A percentile compares a stretch with the other conserved stretches of the same genome.
Conservation (phyloP, 805 yeast genomes). For the Pichia eremophila region DNA sequence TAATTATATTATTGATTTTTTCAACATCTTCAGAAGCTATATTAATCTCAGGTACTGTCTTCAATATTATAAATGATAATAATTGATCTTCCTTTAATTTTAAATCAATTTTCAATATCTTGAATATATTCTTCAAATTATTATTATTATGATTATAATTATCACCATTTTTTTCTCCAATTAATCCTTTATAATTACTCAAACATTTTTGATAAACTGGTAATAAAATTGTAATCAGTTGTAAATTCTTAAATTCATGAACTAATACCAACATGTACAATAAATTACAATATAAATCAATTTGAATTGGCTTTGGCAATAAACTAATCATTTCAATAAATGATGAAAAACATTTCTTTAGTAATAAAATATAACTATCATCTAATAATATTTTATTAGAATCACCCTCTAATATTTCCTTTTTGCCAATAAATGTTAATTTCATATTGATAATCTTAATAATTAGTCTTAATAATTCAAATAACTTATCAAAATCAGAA, state of each 20-base stretch:
- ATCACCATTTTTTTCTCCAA: conserved; percentile 1
- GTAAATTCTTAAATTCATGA: conserved; percentile 33
- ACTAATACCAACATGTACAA: conserved; percentile 53
- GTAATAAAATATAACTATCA: conserved; percentile 29
- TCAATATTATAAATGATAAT: conserved; percentile 36
- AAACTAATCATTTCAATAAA: conserved; percentile 53
- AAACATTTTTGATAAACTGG: conserved; percentile 42
- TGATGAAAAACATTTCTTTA: conserved; percentile 40
- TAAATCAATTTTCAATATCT: conserved; percentile 13
- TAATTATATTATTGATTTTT: conserved; percentile 25
- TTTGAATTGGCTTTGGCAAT: conserved; percentile 59
- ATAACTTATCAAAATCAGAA: conserved; percentile 63
- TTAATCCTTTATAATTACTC: conserved; percentile 19
- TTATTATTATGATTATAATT: conserved; percentile 6
- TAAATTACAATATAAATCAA: conserved; percentile 65
- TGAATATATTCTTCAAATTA: conserved; percentile 27
- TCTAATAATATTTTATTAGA: conserved; percentile 17
- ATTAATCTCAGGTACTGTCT: conserved; percentile 28
- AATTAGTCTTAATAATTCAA: conserved; percentile 68
- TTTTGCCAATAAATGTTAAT: conserved; percentile 50
- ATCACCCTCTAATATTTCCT: conserved; percentile 23
- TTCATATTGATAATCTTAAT: conserved; percentile 51
- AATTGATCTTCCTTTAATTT: conserved; percentile 23
- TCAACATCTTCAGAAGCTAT: conserved; percentile 31
- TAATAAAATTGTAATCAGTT: conserved; percentile 41